A percentile compares a stretch with the other conserved stretches of the same genome.
Conservation (phyloP, 2,329 filamentous ascomycete species). For the Ophiostoma angusticollis region DNA sequence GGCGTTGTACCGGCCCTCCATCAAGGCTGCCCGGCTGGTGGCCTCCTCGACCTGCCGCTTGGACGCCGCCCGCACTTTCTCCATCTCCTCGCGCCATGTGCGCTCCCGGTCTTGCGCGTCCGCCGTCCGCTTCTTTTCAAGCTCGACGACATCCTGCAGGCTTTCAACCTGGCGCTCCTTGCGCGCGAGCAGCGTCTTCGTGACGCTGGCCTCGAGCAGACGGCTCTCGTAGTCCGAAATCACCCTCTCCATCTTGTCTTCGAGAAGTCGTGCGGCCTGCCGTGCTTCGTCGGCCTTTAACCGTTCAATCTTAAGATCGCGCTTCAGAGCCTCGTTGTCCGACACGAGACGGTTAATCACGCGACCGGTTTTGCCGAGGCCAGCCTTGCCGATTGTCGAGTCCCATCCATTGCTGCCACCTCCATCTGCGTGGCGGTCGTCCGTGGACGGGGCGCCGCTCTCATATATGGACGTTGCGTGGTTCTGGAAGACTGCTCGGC, state of each 20-base stretch:
- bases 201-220: constrained; percentile 56
- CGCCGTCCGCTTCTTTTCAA: constrained; percentile 48
- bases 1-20: constrained; percentile 57
- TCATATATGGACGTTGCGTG: not conserved
- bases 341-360: constrained; percentile 73
- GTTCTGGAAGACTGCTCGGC: not conserved
- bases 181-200: constrained; percentile 55
- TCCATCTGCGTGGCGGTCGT: constrained; percentile 20
- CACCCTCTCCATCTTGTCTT: constrained; percentile 59
- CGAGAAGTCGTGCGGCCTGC: constrained; percentile 51
- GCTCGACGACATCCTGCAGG: constrained; percentile 48
- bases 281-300: constrained; percentile 57
- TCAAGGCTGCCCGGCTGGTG: constrained; percentile 48
- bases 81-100: constrained; percentile 50
- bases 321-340: constrained; percentile 65
- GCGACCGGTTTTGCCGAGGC: constrained; percentile 59
- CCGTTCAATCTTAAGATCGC: constrained; percentile 56
- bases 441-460: not conserved
- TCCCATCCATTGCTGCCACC: constrained; percentile 36
- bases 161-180: constrained; percentile 65
- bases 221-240: constrained; percentile 56
- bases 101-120: constrained; percentile 47
- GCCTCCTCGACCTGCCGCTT: constrained; percentile 54
- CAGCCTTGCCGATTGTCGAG: constrained; percentile 55
- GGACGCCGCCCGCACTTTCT: constrained; percentile 45